phyloP scores from a whole-genome alignment of 345 rosid genomes.

The Schrenkiella parvula region DNA sequence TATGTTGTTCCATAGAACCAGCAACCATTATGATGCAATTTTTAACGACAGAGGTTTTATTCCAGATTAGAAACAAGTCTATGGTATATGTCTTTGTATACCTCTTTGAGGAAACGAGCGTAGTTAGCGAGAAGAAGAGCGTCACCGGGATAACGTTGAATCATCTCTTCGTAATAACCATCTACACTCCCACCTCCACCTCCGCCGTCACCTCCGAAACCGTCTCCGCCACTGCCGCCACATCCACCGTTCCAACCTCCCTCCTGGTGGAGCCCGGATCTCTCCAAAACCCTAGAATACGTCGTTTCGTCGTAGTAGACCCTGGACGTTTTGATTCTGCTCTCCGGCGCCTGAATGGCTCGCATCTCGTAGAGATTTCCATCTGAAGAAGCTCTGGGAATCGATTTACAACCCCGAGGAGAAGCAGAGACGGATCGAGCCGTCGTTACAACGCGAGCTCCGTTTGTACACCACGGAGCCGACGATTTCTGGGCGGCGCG shows the following conservation, averaged over 20 bases:
- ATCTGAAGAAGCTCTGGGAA: conserved; percentile 30
- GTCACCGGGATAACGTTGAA: conserved; percentile 52
- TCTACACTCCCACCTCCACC: conserved; percentile 45
- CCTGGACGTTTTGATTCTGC: conserved; percentile 5
- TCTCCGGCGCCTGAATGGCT: background rate
- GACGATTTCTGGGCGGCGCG: conserved; percentile 38
- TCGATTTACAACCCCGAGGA: conserved; percentile 18
- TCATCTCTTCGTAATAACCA: conserved; percentile 58
- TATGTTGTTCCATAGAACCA: too few species aligned
- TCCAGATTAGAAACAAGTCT: background rate
- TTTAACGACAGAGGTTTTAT: background rate
- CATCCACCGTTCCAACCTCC: conserved; percentile 48
- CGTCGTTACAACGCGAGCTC: conserved; percentile 37
- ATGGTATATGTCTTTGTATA: conserved; percentile 2
- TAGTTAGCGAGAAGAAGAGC: conserved; percentile 58
- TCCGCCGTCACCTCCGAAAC: conserved; percentile 26
- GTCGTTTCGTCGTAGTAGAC: conserved; percentile 1
- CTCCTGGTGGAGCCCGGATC: background rate
- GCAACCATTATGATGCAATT: background rate
- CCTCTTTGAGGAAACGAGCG: conserved; percentile 73
- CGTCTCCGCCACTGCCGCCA: conserved; percentile 32
- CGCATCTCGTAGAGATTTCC: conserved; percentile 15
- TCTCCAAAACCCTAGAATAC: conserved; percentile 1
- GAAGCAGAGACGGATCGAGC: conserved; percentile 35
- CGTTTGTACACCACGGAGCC: conserved; percentile 25